Evolutionary conservation across 2,329 filamentous ascomycete species (phyloP), one percentile per base, ranked within the genome.

Genomic region (Madurella fahalii): DNA sequence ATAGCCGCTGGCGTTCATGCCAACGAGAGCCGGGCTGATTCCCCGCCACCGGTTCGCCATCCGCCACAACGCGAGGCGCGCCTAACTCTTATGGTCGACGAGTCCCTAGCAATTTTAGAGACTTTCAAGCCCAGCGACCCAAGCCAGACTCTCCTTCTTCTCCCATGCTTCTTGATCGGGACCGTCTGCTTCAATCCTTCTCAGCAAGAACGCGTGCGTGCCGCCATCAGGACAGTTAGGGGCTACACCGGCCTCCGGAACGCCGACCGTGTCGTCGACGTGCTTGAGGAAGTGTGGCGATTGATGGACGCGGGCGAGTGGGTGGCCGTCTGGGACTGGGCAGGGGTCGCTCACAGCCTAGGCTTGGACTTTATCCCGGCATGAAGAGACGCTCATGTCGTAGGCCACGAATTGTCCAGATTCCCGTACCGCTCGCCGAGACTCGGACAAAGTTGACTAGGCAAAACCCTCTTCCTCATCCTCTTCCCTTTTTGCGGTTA

Each of bases 311-410:
- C 68, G 9, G 80, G 77, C 17, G 79, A 85, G 47, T 84, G 81
- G 77, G 62, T 73, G 25, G 73, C 74, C 16, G 81, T 80, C 8
- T 86, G 83, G 83, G 83, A 86, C 65, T 86, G 82, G 82, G 82
- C 85, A 58, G 71, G 72, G 3, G 74, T 85, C 30, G 81, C 82
- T 1, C 69, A 72, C 50, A 64, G 71, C 8, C 75, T 83, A 68
- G 74, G 72, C 0, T 72, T 84, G 37, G 78, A 84, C 66, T 84
- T 84, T 61, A 70, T 82, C 2, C 81, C 79, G 65, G 67, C 68
- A 43, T 72, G 62, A 66, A 11, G 2, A 5, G 7, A 15, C 17
- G 17, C 25, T 25, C 25, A 25, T 25, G 25, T n/a, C n/a, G n/a
- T 25, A 7, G 25, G 25, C 25, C 25, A 25, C 7, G 25, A 25